Evolutionary conservation across 345 rosid genomes (phyloP).

Genomic region (Bruguiera parviflora): DNA sequence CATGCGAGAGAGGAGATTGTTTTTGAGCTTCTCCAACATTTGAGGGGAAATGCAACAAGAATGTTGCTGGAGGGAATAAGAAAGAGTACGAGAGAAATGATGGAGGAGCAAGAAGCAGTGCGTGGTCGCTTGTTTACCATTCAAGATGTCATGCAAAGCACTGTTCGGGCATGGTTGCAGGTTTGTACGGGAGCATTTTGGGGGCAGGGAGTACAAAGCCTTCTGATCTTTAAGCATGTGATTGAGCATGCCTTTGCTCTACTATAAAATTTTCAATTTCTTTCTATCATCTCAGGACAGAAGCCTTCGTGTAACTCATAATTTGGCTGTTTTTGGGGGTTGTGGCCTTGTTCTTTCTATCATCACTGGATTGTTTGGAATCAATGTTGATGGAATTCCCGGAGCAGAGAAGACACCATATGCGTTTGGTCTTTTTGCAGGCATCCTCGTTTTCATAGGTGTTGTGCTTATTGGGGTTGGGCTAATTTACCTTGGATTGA

Average conservation of each 20-base stretch:
- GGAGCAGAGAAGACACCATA: conserved; percentile 74
- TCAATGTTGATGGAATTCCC: conserved; percentile 98
- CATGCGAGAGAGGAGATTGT: conserved; percentile 96
- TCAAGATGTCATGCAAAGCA: conserved; percentile 98
- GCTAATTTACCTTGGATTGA: conserved; percentile 69
- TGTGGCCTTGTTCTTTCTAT: conserved; percentile 80
- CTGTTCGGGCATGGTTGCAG: conserved; percentile 99
- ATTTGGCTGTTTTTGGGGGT: conserved; percentile 88
- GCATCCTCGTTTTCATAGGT: conserved; percentile 48
- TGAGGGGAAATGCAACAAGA: conserved; percentile 57
- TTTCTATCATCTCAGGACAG: conserved; percentile 48
- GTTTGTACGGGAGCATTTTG: conserved; percentile 26
- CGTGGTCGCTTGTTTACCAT: conserved; percentile 95
- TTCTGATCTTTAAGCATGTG: not conserved
- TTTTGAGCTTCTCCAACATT: conserved; percentile 85
- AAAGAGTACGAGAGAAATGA: conserved; percentile 81
- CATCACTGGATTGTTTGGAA: conserved; percentile 84
- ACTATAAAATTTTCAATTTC: not conserved
- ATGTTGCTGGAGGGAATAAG: conserved; percentile 53
- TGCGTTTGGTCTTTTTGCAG: conserved; percentile 79
- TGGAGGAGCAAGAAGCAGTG: conserved; percentile 97
- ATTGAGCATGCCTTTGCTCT: not conserved
- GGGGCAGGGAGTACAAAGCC: not conserved
- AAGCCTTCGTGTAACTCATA: conserved; percentile 88
- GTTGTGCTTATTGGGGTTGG: conserved; percentile 60